Conservation (phyloP, 306 rosid genomes). For the Quercus robur region DNA sequence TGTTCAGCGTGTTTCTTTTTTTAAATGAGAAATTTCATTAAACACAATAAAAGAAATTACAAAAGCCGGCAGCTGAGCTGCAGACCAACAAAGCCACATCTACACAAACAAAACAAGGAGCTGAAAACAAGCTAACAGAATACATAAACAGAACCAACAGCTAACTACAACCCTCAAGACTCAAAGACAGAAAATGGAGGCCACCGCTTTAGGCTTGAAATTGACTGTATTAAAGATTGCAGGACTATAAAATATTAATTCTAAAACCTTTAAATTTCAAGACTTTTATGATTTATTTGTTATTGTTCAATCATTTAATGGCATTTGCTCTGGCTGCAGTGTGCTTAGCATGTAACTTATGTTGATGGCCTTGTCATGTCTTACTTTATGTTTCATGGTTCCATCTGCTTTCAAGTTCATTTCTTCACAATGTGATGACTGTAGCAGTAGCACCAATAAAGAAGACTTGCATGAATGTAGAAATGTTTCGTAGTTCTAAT, state of each 20-base stretch:
- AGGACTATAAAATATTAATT: background rate
- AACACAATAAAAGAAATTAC: too few species aligned
- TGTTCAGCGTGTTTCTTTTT: background rate
- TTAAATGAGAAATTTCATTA: too few species aligned
- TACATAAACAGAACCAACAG: too few species aligned
- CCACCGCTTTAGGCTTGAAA: background rate
- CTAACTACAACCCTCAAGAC: too few species aligned
- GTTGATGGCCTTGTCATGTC: background rate
- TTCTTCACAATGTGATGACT: background rate
- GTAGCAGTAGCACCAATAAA: background rate
- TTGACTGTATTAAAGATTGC: background rate
- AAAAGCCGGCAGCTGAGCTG: too few species aligned
- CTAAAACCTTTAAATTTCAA: background rate
- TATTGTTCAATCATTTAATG: background rate
- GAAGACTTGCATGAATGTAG: background rate
- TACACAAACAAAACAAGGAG: too few species aligned
- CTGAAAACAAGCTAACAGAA: too few species aligned
- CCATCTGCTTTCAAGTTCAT: background rate
- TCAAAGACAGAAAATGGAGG: too few species aligned
- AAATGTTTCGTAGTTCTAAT: background rate
- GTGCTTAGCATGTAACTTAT: background rate
- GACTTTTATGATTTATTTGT: background rate
- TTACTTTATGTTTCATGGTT: background rate
- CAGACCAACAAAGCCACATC: too few species aligned
- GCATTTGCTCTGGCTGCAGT: background rate